Conservation (phyloP, 768 basidiomycete species). For the Trametes punicea region DNA sequence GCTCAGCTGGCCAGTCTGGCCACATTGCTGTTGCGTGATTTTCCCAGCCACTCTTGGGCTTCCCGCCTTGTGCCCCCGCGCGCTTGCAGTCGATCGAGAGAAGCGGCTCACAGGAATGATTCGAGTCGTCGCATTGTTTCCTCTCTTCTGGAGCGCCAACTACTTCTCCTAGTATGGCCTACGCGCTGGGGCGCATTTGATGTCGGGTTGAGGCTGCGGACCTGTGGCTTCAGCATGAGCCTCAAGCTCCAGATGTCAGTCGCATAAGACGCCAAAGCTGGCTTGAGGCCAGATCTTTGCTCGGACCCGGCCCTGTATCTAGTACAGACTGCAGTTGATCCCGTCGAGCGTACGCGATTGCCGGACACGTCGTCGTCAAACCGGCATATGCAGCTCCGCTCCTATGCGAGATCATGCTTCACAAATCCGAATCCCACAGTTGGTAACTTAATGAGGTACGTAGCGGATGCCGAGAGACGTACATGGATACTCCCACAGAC, state of each 20-base stretch:
- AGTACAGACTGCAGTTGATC: not conserved
- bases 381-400: not conserved
- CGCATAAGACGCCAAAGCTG: too few species aligned
- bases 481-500: not conserved
- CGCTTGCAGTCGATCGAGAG: not conserved
- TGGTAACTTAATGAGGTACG: too few species aligned
- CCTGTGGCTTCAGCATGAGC: not conserved
- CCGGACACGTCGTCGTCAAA: conserved; percentile 2
- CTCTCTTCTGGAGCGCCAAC: not conserved
- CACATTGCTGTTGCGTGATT: not conserved
- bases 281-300: too few species aligned
- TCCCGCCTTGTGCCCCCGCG: not conserved
- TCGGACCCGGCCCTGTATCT: too few species aligned
- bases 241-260: too few species aligned
- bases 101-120: not conserved
- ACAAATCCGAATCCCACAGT: too few species aligned
- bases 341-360: conserved; percentile 1
- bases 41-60: conserved; percentile 9
- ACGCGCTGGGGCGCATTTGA: not conserved
- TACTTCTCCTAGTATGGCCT: not conserved
- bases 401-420: not conserved
- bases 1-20: conserved; percentile 3
- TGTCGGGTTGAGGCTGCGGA: not conserved
- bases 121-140: not conserved
- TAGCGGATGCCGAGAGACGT: not conserved